Evolutionary conservation across 176 grass and related monocot species (phyloP).

Genomic region (Aegilops umbellulata): DNA sequence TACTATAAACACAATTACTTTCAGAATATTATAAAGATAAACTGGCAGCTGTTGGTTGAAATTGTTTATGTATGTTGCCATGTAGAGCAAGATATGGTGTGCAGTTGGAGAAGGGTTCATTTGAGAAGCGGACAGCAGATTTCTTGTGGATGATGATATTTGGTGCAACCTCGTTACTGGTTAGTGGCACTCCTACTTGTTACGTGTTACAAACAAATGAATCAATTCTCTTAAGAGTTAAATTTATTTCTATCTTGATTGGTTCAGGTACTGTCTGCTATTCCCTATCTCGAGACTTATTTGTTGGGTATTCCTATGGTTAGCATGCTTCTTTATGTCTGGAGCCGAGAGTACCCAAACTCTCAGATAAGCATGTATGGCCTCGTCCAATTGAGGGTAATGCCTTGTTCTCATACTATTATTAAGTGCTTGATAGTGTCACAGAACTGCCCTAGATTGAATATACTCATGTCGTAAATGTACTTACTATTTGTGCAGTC

Average conservation of each 20-base stretch:
- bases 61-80: constrained; percentile 33
- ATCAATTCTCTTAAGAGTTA: not conserved
- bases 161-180: constrained; percentile 66
- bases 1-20: constrained; percentile 11
- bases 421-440: not conserved
- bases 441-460: not conserved
- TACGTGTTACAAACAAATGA: not conserved
- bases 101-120: constrained; percentile 77
- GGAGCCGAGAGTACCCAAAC: constrained; percentile 93
- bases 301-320: constrained; percentile 73
- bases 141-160: constrained; percentile 99
- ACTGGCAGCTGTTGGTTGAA: not conserved
- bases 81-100: constrained; percentile 94
- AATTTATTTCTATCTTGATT: not conserved
- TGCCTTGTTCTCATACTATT: constrained; percentile 9
- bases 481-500: constrained; percentile 51
- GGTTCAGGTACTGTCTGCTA: constrained; percentile 58
- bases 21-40: not conserved
- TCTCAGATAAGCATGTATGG: constrained; percentile 93
- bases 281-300: constrained; percentile 34
- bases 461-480: not conserved
- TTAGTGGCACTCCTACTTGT: constrained; percentile 26
- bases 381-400: constrained; percentile 84
- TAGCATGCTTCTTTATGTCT: constrained; percentile 88
- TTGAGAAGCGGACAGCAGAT: constrained; percentile 81